Evolutionary conservation across 202 grass and related monocot species (phyloP), one percentile per base, ranked within the genome.

Genomic region (Schoenoplectus tabernaemontani): DNA sequence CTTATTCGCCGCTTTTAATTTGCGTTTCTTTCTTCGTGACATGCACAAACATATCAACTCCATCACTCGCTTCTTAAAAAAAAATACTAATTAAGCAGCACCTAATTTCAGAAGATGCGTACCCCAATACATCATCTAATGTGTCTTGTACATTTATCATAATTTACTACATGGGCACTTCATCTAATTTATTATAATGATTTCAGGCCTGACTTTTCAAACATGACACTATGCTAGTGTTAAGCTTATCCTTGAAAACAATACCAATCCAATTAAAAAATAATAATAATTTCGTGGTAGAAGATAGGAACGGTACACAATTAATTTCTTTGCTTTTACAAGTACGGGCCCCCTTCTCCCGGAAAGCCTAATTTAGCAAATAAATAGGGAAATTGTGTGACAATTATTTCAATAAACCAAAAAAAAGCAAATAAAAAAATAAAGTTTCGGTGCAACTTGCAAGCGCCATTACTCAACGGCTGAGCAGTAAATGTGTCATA

Each of bases 281-380:
- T 10, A 9, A n/a, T n/a, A n/a, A n/a, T n/a, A n/a, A 2, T 43
- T 59, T 54, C 13, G 2, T 51, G 4, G 30, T 4, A 53, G 51
- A 57, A 77, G 73, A 77, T 77, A 77, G 59, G 73, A 77, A 57
- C 73, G 54, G 41, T 20, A 37, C 26, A 37, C 26, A 51, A 77
- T 77, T 58, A 57, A 77, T 77, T 77, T 77, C 74, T 77, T 59
- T 77, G 51, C 74, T 77, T 75, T 77, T 77, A 77, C 74, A 77
- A 37, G 74, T 6, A 26, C 48, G 24, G 48, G 28, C 16, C 17
- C 15, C 10, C 39, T 33, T 32, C 23, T 37, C 36, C 46, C 22
- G 5, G 3, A 66, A 67, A 41, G 17, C 64, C 64, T 67, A 41
- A 67, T 66, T 67, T 67, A n/a, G 36, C 64, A 37, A 67, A 67